Evolutionary conservation across 2,329 filamentous ascomycete genomes (phyloP), one percentile per base, ranked within the genome.

Genomic region (Raffaelea albimanens): DNA sequence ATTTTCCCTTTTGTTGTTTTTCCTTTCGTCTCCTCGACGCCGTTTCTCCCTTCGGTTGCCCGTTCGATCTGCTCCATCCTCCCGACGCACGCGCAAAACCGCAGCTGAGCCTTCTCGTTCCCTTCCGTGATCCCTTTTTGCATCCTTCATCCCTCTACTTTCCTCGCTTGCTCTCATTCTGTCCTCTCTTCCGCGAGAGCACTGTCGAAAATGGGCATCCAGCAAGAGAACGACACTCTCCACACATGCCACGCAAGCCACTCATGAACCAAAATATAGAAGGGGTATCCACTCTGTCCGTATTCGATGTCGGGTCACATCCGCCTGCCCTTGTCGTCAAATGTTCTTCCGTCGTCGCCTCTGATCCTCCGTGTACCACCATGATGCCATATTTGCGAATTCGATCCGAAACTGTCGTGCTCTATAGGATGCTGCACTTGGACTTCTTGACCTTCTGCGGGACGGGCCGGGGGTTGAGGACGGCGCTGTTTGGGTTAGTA

Each of bases 371-470:
- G 23, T 20, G 19, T 23, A 34, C 18, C 39, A 13, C 43, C 40
- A 31, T 47, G 23, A 44, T 25, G n/a, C 45, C 38, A 34, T 47
- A 33, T 38, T 16, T 7, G 9, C 16, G 31, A 9, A 9, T 10
- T 34, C 31, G 16, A 34, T 34, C 31, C 31, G 31, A 34, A 19
- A 10, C 13, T 23, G 33, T 38, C 44, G 21, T 11, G 40, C 34
- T 63, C 66, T 76, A 87, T 64, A 87, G 73, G 60, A 87, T 81
- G 42, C 74, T 75, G 71, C 83, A 87, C 70, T 83, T 84, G 55
- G 69, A 68, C 65, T 77, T 78, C 71, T 83, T 83, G 59, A 72
- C 66, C 70, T 80, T 76, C 50, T 65, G 68, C 25, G 67, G 59
- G 53, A 74, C 67, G 19, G 80, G 79, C 57, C 78, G 72, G 49